These are phyloP conservation scores for Blastomyces gilchristii DNA, from an alignment of 2,329 filamentous ascomycete genomes.

Conservation along the genomic window DNA sequence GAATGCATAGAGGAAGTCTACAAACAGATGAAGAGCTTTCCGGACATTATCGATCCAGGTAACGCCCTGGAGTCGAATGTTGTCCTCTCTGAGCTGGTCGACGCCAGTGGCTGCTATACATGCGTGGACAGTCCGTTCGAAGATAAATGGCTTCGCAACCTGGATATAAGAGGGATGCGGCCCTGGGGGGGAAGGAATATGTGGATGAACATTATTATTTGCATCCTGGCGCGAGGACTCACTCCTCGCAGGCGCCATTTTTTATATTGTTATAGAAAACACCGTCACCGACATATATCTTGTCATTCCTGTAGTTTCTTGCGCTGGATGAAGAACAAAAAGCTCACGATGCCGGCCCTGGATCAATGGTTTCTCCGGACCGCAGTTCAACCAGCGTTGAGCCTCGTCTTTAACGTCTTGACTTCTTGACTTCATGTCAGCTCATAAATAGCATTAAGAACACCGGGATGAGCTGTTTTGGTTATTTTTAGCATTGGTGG, in stretches of 20 bases:
- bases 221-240: conserved; percentile 5
- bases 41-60: conserved; percentile 81
- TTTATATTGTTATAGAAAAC: neutral
- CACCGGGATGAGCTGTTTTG: neutral
- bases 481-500: neutral
- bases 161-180: conserved; percentile 56
- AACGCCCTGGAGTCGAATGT: conserved; percentile 71
- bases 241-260: conserved; percentile 12
- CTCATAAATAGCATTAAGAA: neutral
- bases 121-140: conserved; percentile 68
- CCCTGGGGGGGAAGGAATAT: conserved; percentile 25
- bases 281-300: neutral
- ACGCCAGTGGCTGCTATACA: conserved; percentile 59
- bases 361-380: conserved; percentile 1
- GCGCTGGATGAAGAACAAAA: neutral
- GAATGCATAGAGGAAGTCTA: conserved; percentile 15
- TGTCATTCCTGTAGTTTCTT: neutral
- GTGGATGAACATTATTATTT: neutral
- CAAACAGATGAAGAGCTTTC: conserved; percentile 66
- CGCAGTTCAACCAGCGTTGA: neutral
- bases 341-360: neutral
- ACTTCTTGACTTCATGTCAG: too few species aligned
- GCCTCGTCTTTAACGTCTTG: too few species aligned
- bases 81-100: conserved; percentile 69
- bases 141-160: conserved; percentile 64